Evolutionary conservation across 2,329 filamentous ascomycete genomes (phyloP), one percentile per base, ranked within the genome.

Genomic region (Gremmenia infestans): DNA sequence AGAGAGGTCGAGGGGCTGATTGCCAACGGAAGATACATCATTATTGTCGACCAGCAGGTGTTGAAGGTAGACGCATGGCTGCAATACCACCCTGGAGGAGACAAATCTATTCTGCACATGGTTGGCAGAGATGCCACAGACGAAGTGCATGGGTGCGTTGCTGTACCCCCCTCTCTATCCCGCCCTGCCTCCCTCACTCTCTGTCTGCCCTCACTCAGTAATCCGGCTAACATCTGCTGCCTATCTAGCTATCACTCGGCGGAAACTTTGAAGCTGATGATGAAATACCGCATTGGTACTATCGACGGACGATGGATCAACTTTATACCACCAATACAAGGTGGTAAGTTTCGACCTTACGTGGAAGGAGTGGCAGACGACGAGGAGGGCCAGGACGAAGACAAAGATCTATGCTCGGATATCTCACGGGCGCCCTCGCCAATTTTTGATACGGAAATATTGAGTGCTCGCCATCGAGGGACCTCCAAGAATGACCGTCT

Each of bases 51-150:
- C 64, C 80, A 84, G 57, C 83, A 85, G 66, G 91, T 97, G 9
- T 73, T 97, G 63, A 96, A 91, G 74, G 85, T 91, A 35, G 93
- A 97, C 72, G 80, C 87, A 40, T 99, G 91, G 90, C 76, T 95
- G 52, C 83, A 83, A 52, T 97, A 89, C 68, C 94, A 97, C 68
- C 94, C 94, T 12, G 94, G 94, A 55, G 94, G 94, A 64, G 86
- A 93, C 66, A 94, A 91, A 73, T 83, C 93, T 53, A 95, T 99
- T 62, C 78, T 84, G 70, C 94, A 99, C 70, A 94, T 97, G 91
- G 83, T 97, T 58, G 91, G 91, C 59, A 84, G 88, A 73, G 91
- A 96, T 82, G 93, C 91, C 50, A 97, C 93, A 11, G 92, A 97
- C 72, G 94, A 97, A 73, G 86, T 97, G 59, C 90, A 87, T 71